Evolutionary conservation across 2,329 filamentous ascomycete genomes (phyloP), one percentile per base, ranked within the genome.

Genomic region (Hawksworthiomyces lignivorus): DNA sequence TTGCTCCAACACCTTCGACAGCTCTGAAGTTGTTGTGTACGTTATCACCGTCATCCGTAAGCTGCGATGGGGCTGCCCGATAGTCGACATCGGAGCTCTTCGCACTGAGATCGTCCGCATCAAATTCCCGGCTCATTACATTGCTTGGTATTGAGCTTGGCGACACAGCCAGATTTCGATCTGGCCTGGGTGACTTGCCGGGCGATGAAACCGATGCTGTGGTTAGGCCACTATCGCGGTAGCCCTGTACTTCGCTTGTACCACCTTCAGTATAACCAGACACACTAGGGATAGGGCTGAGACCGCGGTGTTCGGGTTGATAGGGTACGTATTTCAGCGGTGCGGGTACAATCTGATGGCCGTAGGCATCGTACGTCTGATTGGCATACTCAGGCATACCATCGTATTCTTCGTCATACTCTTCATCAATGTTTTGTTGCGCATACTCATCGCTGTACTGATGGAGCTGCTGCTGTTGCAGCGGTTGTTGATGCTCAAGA

Each of bases 281-380:
- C 14, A 95, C 86, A 54, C 89, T 96, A 52, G 92, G 89, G 46
- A 94, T 89, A 1, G 90, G 90, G 56, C 89, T 96, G 36, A 94
- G 64, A 10, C 80, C 82, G 31, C 85, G 82, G 39, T 77, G 73
- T 51, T 83, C 77, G 10, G 78, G 72, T 52, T 81, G 74, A 48
- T 85, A 82, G 2, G 82, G 76, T n/a, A 80, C 70, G 51, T 83
- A 84, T 50, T 75, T 76, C 21, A 80, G 61, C 14, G 76, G 77
- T 4, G 76, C 73, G 3, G 78, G 77, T 3, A 82, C 78, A 47
- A 82, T 75, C 51, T 82, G 78, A 4, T 69, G 70, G 50, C 65
- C 70, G 52, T 75, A 77, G 50, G 74, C 77, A 36, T 67, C 62
- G 49, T 67, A 64, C 34, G 60, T 56, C 24, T 47, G 41, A 70